phyloP scores from a whole-genome alignment of 2,329 filamentous ascomycete species.

The Knoxdaviesia proteae region DNA sequence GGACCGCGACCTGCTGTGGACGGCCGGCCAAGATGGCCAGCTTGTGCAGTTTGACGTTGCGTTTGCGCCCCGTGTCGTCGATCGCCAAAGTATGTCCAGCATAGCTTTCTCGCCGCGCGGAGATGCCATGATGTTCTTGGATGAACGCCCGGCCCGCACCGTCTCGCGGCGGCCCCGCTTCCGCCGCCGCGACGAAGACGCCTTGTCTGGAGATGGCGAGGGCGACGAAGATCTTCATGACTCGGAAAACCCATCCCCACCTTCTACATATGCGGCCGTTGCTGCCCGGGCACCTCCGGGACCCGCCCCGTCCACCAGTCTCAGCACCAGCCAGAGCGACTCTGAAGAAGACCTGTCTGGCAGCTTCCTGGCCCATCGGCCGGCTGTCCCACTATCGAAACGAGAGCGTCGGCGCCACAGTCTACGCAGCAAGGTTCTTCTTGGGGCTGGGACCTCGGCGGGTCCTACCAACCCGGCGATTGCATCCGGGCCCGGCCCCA shows the following conservation, averaged over 20 bases:
- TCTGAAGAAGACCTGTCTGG: conserved; percentile 44
- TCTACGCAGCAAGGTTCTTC: no score
- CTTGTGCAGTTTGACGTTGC: conserved; percentile 46
- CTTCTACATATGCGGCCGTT: no score
- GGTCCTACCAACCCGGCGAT: no score
- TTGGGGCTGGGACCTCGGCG: no score
- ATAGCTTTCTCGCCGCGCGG: conserved; percentile 39
- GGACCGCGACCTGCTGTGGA: conserved; percentile 45
- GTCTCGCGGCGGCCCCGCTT: conserved; percentile 11
- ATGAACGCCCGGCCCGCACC: conserved; percentile 25
- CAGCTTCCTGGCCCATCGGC: conserved; percentile 32
- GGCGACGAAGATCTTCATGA: no score
- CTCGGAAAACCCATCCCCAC: no score
- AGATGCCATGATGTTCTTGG: conserved; percentile 39
- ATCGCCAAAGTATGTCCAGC: conserved; percentile 38
- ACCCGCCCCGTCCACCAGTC: conserved; percentile 11
- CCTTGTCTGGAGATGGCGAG: no score
- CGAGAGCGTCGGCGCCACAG: no score
- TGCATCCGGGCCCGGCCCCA: no score
- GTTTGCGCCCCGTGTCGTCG: conserved; percentile 40
- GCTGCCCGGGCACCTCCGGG: no score
- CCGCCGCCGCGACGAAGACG: conserved; percentile 14
- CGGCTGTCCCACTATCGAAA: conserved; percentile 6
- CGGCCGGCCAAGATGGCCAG: conserved; percentile 36
- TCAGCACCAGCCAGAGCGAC: conserved; percentile 39